Percentiles rank a stretch among this genome's conserved stretches.
Conservation (phyloP, 495 filamentous ascomycete genomes). For the Amniculicola lignicola region DNA sequence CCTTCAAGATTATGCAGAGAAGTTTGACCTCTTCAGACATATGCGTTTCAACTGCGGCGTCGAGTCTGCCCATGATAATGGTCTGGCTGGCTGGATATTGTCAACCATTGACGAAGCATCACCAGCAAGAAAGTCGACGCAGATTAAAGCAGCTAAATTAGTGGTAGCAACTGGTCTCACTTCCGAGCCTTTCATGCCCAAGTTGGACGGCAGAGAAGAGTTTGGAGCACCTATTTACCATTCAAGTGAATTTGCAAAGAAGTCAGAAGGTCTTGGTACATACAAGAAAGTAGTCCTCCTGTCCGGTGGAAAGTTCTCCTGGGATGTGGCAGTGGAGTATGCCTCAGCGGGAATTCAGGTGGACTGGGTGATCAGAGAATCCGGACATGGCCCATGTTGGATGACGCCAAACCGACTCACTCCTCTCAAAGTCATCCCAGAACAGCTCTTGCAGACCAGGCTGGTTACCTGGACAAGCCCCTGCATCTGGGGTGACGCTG, state of each 20-base stretch:
- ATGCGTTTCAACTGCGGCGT: constrained; percentile 20
- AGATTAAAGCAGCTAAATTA: constrained; percentile 55
- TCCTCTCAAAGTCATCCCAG: constrained; percentile 57
- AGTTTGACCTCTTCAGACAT: constrained; percentile 14
- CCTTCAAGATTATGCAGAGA: constrained; percentile 19
- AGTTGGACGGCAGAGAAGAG: constrained; percentile 47
- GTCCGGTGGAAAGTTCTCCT: constrained; percentile 72
- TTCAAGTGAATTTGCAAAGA: constrained; percentile 53
- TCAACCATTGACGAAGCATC: not conserved
- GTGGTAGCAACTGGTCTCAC: constrained; percentile 70
- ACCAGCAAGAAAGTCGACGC: not conserved
- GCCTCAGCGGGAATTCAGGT: constrained; percentile 63
- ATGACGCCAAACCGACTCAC: constrained; percentile 66
- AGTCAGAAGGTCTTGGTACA: constrained; percentile 37
- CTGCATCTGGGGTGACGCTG: constrained; percentile 57
- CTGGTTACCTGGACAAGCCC: constrained; percentile 65
- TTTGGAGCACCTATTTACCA: constrained; percentile 64
- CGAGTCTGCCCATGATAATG: constrained; percentile 19
- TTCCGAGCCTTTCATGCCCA: constrained; percentile 56
- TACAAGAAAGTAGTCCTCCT: constrained; percentile 56
- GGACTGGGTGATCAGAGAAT: constrained; percentile 74
- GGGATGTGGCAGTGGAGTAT: constrained; percentile 71
- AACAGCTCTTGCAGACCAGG: constrained; percentile 63
- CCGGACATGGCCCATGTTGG: constrained; percentile 70
- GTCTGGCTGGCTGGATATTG: constrained; percentile 18